A percentile compares a stretch with the other conserved stretches of the same genome.
These are phyloP conservation scores for Diaporthe nobilis DNA, from an alignment of 2,329 filamentous ascomycete genomes.

Conservation along the genomic window DNA sequence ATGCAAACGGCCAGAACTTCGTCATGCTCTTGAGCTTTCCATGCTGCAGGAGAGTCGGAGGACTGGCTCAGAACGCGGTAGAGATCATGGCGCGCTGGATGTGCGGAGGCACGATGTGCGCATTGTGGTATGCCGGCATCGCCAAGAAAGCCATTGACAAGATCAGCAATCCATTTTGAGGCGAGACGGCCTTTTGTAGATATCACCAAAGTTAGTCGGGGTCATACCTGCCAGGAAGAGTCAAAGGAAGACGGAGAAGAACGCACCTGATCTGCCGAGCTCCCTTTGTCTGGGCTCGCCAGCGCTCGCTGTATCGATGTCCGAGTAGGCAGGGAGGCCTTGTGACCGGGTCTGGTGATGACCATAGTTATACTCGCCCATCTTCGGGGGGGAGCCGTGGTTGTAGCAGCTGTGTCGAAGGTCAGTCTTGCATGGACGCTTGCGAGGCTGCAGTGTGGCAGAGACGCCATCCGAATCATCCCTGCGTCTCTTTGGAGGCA, in stretches of 20 bases:
- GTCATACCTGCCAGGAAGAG: background rate
- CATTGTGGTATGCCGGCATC: slow-evolving; percentile 7
- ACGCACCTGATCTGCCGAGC: slow-evolving; percentile 31
- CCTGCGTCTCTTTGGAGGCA: background rate
- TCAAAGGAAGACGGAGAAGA: background rate
- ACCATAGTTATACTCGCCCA: slow-evolving; percentile 30
- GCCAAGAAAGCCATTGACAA: slow-evolving; percentile 28
- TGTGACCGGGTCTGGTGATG: slow-evolving; percentile 39
- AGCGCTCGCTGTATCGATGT: slow-evolving; percentile 8
- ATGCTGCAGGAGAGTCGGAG: background rate
- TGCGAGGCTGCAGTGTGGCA: background rate
- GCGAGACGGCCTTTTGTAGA: slow-evolving; percentile 34
- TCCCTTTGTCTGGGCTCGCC: slow-evolving; percentile 28
- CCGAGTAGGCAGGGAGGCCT: slow-evolving; percentile 37
- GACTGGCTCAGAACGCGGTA: slow-evolving; percentile 34
- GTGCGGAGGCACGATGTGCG: background rate
- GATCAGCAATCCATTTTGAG: slow-evolving; percentile 40
- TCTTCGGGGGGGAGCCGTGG: background rate
- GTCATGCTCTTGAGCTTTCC: background rate
- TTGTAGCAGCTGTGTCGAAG: background rate
- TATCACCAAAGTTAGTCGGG: background rate
- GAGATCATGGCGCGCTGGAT: slow-evolving; percentile 28
- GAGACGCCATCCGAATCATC: background rate
- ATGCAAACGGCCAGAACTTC: slow-evolving; percentile 35
- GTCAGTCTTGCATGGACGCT: slow-evolving; percentile 30